These are phyloP conservation scores for Cercospora zeina DNA, from an alignment of 2,329 filamentous ascomycete species.

Conservation along the genomic window DNA sequence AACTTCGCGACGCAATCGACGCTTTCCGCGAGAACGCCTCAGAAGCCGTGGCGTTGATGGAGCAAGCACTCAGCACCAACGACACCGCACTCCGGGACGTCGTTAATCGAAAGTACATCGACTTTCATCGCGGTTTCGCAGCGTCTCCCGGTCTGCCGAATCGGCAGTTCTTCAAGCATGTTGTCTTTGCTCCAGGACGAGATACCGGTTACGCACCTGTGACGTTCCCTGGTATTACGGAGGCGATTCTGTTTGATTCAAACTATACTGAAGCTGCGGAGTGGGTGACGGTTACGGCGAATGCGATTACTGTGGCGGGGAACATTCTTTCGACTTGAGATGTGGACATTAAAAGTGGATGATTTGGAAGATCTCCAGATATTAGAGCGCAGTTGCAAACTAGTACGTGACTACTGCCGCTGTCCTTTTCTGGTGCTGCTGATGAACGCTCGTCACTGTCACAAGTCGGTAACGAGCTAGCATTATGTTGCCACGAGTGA, in stretches of 20 bases:
- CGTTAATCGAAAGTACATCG: too few relatives aligned
- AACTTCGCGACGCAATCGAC: too few relatives aligned
- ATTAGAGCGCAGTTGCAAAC: not conserved
- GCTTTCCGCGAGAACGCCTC: too few relatives aligned
- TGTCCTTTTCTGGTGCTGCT: not conserved
- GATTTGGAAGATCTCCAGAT: not conserved
- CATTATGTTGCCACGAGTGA: not conserved
- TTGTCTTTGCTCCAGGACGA: too few relatives aligned
- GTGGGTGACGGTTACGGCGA: not conserved
- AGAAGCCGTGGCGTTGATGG: too few relatives aligned
- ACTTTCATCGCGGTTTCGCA: too few relatives aligned
- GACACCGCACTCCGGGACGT: too few relatives aligned
- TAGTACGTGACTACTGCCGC: not conserved
- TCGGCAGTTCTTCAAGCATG: too few relatives aligned
- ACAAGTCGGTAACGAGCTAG: not conserved
- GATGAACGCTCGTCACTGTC: constrained; percentile 7
- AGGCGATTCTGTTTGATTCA: not conserved
- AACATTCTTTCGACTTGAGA: not conserved
- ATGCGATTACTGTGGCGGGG: not conserved
- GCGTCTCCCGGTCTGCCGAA: too few relatives aligned
- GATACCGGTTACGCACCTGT: not conserved
- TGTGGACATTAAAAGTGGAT: not conserved
- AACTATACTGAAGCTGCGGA: not conserved
- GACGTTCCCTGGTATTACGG: too few relatives aligned
- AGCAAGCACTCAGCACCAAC: too few relatives aligned